Conservation (phyloP, 139 green algal genomes). For the Tetraselmis striata region DNA sequence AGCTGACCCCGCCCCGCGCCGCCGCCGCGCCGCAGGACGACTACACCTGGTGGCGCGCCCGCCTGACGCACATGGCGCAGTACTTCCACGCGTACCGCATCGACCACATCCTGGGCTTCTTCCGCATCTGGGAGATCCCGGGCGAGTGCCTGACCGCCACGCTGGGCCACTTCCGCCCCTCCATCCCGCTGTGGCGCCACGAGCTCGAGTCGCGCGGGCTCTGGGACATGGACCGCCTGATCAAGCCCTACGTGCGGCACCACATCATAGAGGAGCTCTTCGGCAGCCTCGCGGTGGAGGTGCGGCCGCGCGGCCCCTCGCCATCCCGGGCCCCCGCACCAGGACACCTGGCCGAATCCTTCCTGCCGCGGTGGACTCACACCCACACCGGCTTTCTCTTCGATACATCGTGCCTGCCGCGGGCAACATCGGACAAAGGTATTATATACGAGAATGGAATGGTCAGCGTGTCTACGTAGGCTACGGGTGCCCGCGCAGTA, state of each 20-base stretch:
- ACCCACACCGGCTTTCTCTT: too few species aligned
- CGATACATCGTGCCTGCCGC: too few species aligned
- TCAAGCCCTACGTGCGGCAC: conserved; percentile 37
- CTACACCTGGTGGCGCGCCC: conserved; percentile 79
- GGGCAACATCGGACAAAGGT: too few species aligned
- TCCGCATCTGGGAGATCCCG: conserved; percentile 95
- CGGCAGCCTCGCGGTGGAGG: conserved; percentile 20
- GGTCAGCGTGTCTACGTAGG: too few species aligned
- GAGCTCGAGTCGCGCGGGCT: conserved; percentile 84
- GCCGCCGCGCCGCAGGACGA: conserved; percentile 41
- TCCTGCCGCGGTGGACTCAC: too few species aligned
- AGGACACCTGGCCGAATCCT: too few species aligned
- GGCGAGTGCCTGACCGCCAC: conserved; percentile 52
- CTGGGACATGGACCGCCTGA: conserved; percentile 75
- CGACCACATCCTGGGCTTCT: conserved; percentile 98
- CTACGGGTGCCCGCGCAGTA: too few species aligned
- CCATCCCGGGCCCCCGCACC: too few species aligned
- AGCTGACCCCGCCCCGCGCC: too few species aligned
- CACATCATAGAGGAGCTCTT: conserved; percentile 33
- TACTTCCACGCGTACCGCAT: conserved; percentile 95
- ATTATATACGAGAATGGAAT: too few species aligned
- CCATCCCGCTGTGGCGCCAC: conserved; percentile 50
- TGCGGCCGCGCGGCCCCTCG: too few species aligned
- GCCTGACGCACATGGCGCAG: conserved; percentile 70
- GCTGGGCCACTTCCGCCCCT: conserved; percentile 85